phyloP scores from a whole-genome alignment of 257 asterid species.

The Scutellaria galericulata region DNA sequence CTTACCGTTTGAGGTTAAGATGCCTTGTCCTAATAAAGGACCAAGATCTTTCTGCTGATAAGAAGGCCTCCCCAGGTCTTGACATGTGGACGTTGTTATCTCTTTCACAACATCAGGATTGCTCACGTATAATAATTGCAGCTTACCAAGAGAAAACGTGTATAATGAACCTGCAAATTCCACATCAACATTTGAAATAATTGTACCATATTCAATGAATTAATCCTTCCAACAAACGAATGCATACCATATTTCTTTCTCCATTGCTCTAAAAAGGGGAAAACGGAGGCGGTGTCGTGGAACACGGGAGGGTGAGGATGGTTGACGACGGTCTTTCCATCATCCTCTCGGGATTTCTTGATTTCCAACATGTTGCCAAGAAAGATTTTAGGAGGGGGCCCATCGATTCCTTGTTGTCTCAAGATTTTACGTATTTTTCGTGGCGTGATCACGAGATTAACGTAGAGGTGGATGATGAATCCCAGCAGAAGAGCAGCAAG shows the following conservation, averaged over 20 bases:
- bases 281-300: conserved; percentile 52
- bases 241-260: conserved; percentile 52
- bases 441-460: conserved; percentile 45
- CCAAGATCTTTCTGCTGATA: conserved; percentile 44
- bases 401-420: conserved; percentile 56
- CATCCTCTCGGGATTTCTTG: conserved; percentile 46
- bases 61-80: conserved; percentile 50
- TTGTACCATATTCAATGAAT: neutral
- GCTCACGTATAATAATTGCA: conserved; percentile 44
- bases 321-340: conserved; percentile 16
- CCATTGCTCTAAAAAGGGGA: conserved; percentile 58
- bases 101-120: conserved; percentile 44
- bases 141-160: conserved; percentile 46
- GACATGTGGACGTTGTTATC: conserved; percentile 42
- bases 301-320: conserved; percentile 28
- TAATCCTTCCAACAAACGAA: neutral
- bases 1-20: conserved; percentile 51
- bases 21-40: conserved; percentile 52
- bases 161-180: conserved; percentile 38
- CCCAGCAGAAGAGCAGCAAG: conserved; percentile 31
- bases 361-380: conserved; percentile 63
- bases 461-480: conserved; percentile 31
- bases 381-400: conserved; percentile 56
- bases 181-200: neutral
- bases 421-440: conserved; percentile 38